Evolutionary conservation across 352 stramenopile species (phyloP), one percentile per base, ranked within the genome.

Genomic region (Globisporangium orthogonon): DNA sequence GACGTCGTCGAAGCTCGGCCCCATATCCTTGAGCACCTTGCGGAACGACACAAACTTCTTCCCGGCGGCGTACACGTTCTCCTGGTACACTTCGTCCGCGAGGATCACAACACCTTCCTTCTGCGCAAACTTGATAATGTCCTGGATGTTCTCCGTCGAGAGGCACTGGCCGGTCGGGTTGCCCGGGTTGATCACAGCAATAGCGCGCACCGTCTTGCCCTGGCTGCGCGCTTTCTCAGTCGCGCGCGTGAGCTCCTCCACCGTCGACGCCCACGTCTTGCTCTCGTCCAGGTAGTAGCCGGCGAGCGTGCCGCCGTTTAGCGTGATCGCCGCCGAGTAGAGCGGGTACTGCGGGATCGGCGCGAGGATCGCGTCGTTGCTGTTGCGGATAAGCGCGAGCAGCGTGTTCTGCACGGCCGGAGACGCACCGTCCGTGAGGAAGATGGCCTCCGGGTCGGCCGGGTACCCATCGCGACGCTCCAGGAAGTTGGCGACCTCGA

Each of bases 121-220:
- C 58, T 89, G 79, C 73, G 95, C 98, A 60, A 99, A 99, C 51
- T 86, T 69, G 52, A 99, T 92, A 62, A 99, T 97, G 61, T 97
- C 90, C 52, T 94, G 70, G 50, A 99, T 95, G 66, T 97, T 95
- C 50, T 96, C 70, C 14, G 65, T 56, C 62, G 81, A 78, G 33
- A 92, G 62, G 55, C 61, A 98, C 82, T 91, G 96, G 71, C 63
- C 97, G 15, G 97, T 99, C 1, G 97, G 97, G 77, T 99, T 99
- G 57, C 97, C 97, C 30, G 97, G 97, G 80, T 99, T 99, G 78
- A 99, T 99, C 23, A 99, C 78, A n/a, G 98, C 97, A 28, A 99
- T 77, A 3, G 81, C 91, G 52, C 95, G 89, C 37, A 98, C 87
- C 13, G 86, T 94, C 67, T 98, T 97, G 46, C 95, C 94, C 10